Percentiles rank a stretch among this genome's conserved stretches.
Conservation (phyloP, 225 moss, liverwort and hornwort genomes). For the Rhytidiadelphus loreus region DNA sequence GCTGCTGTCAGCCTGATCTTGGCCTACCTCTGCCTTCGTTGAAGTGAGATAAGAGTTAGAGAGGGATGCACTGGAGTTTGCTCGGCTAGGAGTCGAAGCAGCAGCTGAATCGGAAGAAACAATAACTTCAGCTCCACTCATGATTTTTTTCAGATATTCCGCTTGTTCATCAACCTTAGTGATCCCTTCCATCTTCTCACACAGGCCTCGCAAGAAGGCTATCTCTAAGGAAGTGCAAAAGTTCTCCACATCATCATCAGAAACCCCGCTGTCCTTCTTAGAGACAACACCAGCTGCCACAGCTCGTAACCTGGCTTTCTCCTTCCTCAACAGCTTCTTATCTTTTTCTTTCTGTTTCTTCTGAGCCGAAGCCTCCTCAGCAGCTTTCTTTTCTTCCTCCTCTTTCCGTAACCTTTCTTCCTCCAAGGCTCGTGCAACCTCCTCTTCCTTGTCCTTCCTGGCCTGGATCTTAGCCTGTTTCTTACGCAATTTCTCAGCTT, state of each 20-base stretch:
- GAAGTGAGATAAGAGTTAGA: not conserved
- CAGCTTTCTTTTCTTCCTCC: conserved; percentile 63
- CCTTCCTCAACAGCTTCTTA: conserved; percentile 81
- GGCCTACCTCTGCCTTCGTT: not conserved
- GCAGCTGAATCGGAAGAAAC: conserved; percentile 34
- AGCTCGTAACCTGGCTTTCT: conserved; percentile 69
- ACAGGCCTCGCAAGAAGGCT: conserved; percentile 48
- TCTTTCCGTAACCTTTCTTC: conserved; percentile 63
- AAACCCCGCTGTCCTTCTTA: conserved; percentile 31
- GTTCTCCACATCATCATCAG: conserved; percentile 58
- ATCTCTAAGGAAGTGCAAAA: conserved; percentile 69
- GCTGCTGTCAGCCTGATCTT: not conserved
- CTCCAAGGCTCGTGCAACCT: conserved; percentile 55
- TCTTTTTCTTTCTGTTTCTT: conserved; percentile 87
- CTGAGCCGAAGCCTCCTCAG: conserved; percentile 59
- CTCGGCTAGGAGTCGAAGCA: conserved; percentile 12
- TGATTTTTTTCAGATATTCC: conserved; percentile 28
- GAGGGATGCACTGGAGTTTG: not conserved
- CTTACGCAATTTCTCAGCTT: conserved; percentile 72
- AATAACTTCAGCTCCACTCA: conserved; percentile 39
- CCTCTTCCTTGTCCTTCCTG: conserved; percentile 72
- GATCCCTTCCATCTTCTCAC: conserved; percentile 58
- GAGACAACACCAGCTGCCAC: conserved; percentile 41
- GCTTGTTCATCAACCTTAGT: conserved; percentile 28
- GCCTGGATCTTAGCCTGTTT: conserved; percentile 78